Evolutionary conservation across 192 early-diverging fungal species (phyloP).

Genomic region (Paraglomus occultum): DNA sequence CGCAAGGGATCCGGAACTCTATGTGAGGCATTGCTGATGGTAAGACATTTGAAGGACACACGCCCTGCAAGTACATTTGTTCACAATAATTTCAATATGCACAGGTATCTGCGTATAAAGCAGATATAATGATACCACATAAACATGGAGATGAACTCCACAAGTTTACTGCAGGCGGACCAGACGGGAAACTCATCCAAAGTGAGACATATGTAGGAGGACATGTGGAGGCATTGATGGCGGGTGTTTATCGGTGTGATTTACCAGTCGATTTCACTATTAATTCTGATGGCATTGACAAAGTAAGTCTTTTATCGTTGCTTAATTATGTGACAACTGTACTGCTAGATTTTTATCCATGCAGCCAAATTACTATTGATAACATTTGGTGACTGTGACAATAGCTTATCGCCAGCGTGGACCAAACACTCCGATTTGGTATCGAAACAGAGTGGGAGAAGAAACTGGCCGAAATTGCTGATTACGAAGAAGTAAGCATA

Average conservation of each 20-base stretch:
- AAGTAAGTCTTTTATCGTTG: slow-evolving; percentile 37
- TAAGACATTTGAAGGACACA: slow-evolving; percentile 34
- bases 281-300: slow-evolving; percentile 70
- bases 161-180: slow-evolving; percentile 53
- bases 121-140: slow-evolving; percentile 94
- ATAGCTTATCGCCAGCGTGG: slow-evolving; percentile 86
- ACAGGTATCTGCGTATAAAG: slow-evolving; percentile 84
- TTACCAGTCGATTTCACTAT: slow-evolving; percentile 83
- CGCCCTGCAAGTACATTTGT: neutral
- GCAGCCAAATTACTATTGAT: neutral
- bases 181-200: slow-evolving; percentile 84
- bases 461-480: slow-evolving; percentile 70
- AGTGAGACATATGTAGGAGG: slow-evolving; percentile 98
- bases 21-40: slow-evolving; percentile 96
- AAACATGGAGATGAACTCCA: slow-evolving; percentile 83
- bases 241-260: slow-evolving; percentile 95
- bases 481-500: slow-evolving; percentile 82
- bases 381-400: neutral
- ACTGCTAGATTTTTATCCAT: neutral
- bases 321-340: slow-evolving; percentile 14
- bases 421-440: slow-evolving; percentile 86
- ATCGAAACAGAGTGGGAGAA: slow-evolving; percentile 78
- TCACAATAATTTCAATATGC: neutral
- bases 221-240: slow-evolving; percentile 98
- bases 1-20: slow-evolving; percentile 95